Conservation (phyloP, 495 filamentous ascomycete species). For the Echria macrotheca region DNA sequence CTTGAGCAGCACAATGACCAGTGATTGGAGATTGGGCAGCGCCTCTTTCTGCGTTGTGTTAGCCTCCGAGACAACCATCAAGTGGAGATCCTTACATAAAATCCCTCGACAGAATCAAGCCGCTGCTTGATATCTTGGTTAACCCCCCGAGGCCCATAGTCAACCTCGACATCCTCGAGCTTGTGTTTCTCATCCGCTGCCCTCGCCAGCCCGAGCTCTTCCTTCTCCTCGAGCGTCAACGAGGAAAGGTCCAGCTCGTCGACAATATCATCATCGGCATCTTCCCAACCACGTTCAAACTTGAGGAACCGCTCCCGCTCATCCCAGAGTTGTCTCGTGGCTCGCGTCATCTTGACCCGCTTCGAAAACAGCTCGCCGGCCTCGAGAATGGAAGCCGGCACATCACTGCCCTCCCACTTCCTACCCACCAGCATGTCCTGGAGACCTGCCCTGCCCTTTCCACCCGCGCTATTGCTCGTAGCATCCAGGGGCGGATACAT, state of each 20-base stretch:
- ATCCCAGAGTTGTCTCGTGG: slow-evolving; percentile 90
- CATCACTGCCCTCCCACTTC: slow-evolving; percentile 84
- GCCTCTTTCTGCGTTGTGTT: slow-evolving; percentile 63
- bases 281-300: slow-evolving; percentile 83
- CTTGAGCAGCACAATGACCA: slow-evolving; percentile 91
- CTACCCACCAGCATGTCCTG: slow-evolving; percentile 73
- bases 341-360: slow-evolving; percentile 81
- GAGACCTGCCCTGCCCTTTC: slow-evolving; percentile 70
- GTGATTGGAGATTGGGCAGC: slow-evolving; percentile 80
- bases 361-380: slow-evolving; percentile 89
- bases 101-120: slow-evolving; percentile 68
- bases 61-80: too few relatives aligned
- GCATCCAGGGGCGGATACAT: slow-evolving; percentile 89
- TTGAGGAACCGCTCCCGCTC: slow-evolving; percentile 86
- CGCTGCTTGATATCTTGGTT: slow-evolving; percentile 55
- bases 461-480: slow-evolving; percentile 75
- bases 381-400: slow-evolving; percentile 88
- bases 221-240: slow-evolving; percentile 42
- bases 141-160: slow-evolving; percentile 48
- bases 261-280: slow-evolving; percentile 43
- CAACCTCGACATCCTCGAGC: slow-evolving; percentile 30
- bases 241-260: slow-evolving; percentile 46
- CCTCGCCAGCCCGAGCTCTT: slow-evolving; percentile 34
- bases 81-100: slow-evolving; percentile 89
- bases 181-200: slow-evolving; percentile 23